A percentile compares a stretch with the other conserved stretches of the same genome.
phyloP scores from a whole-genome alignment of 495 filamentous ascomycete genomes.

The Daldinia caldariorum region DNA sequence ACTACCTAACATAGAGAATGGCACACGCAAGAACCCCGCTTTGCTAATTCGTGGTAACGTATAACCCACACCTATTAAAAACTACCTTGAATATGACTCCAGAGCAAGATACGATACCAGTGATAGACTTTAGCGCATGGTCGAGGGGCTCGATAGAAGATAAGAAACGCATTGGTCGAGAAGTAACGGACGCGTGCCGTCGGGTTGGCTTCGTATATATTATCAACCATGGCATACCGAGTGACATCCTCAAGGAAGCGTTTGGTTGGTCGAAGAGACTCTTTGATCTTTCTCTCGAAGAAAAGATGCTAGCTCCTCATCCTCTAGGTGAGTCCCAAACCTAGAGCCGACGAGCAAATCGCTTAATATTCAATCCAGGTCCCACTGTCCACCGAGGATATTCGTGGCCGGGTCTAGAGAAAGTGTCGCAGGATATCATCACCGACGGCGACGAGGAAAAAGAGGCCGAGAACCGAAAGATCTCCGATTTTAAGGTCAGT shows the following conservation, averaged over 20 bases:
- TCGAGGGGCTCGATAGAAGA: slow-evolving; percentile 41
- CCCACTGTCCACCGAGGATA: slow-evolving; percentile 67
- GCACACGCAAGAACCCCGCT: background rate
- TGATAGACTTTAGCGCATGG: slow-evolving; percentile 63
- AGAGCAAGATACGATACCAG: slow-evolving; percentile 53
- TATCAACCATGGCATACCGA: slow-evolving; percentile 63
- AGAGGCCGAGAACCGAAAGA: slow-evolving; percentile 46
- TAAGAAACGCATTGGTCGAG: slow-evolving; percentile 56
- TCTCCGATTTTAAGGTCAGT: slow-evolving; percentile 57
- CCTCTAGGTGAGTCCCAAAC: slow-evolving; percentile 61
- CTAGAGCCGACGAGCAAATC: background rate
- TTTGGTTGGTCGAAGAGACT: slow-evolving; percentile 62
- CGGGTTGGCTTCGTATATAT: slow-evolving; percentile 70
- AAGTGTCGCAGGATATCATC: slow-evolving; percentile 68
- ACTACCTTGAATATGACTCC: background rate
- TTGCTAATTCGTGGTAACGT: background rate
- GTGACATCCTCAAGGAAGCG: slow-evolving; percentile 59
- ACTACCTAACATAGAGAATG: background rate
- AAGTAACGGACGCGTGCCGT: slow-evolving; percentile 63
- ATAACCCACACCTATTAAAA: background rate
- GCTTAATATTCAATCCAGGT: slow-evolving; percentile 17
- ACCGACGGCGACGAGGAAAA: slow-evolving; percentile 55
- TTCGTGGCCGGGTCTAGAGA: slow-evolving; percentile 71
- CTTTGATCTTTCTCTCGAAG: slow-evolving; percentile 48
- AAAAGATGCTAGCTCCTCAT: slow-evolving; percentile 66